Percentiles rank a stretch among this genome's conserved stretches.
Conservation (phyloP, 2,329 filamentous ascomycete genomes). For the Aspergillus sp. region DNA sequence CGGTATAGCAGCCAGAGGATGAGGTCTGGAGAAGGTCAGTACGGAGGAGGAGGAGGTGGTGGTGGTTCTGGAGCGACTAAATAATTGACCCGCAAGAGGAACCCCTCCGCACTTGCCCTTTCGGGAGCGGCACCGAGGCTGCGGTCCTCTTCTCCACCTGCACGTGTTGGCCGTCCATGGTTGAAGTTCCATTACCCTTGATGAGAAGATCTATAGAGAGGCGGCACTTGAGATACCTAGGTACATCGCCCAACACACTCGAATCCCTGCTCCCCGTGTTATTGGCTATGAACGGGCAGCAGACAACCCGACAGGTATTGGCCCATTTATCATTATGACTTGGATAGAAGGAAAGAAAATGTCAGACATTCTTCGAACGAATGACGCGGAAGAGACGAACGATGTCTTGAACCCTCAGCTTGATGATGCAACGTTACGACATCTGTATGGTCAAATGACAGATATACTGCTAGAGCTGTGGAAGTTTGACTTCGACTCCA, state of each 20-base stretch:
- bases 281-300: constrained; percentile 1
- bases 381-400: background rate
- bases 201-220: background rate
- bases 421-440: background rate
- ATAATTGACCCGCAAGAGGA: no score
- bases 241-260: background rate
- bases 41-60: background rate
- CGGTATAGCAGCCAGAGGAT: background rate
- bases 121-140: background rate
- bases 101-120: background rate
- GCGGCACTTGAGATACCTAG: no score
- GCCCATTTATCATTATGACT: constrained; percentile 13
- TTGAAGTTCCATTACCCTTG: background rate
- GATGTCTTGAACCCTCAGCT: background rate
- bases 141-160: background rate
- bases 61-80: background rate
- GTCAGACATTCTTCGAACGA: constrained; percentile 4
- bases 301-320: constrained; percentile 7
- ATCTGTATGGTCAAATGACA: constrained; percentile 8
- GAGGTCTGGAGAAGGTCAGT: background rate
- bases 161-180: background rate
- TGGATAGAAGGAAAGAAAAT: constrained; percentile 9
- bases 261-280: constrained; percentile 10
- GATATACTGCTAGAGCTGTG: constrained; percentile 5
- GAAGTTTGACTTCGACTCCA: background rate